A percentile compares a stretch with the other conserved stretches of the same genome.
Evolutionary conservation across 371 early-diverging fungal species (phyloP).

Genomic region (Parasitella parasitica): DNA sequence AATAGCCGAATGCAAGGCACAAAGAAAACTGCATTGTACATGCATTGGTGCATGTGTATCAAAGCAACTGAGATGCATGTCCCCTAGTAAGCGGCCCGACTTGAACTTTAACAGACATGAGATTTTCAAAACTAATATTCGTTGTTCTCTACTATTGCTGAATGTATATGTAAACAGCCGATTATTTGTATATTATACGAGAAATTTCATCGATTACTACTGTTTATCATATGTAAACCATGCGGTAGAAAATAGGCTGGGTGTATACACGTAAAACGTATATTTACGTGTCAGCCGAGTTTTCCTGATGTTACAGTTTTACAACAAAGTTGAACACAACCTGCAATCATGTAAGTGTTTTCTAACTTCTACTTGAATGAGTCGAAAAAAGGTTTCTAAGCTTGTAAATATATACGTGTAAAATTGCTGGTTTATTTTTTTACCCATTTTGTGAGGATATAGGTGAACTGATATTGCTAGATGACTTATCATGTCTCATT

Average conservation of each 20-base stretch:
- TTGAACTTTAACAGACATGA: background rate
- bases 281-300: background rate
- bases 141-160: background rate
- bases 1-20: background rate
- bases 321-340: background rate
- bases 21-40: background rate
- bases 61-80: background rate
- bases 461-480: background rate
- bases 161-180: background rate
- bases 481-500: background rate
- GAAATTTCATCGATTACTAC: background rate
- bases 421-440: background rate
- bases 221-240: background rate
- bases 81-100: background rate
- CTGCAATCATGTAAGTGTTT: background rate
- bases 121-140: background rate
- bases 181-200: background rate
- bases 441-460: background rate
- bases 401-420: background rate
- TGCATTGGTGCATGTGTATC: background rate
- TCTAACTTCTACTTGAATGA: background rate
- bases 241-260: constrained; percentile 9
- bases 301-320: constrained; percentile 1
- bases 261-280: too few relatives aligned
- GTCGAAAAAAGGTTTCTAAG: background rate